Percentiles rank a stretch among this genome's conserved stretches.
Conservation (phyloP, 1,284 basidiomycete genomes). For the Microbotryomycetes sp. region DNA sequence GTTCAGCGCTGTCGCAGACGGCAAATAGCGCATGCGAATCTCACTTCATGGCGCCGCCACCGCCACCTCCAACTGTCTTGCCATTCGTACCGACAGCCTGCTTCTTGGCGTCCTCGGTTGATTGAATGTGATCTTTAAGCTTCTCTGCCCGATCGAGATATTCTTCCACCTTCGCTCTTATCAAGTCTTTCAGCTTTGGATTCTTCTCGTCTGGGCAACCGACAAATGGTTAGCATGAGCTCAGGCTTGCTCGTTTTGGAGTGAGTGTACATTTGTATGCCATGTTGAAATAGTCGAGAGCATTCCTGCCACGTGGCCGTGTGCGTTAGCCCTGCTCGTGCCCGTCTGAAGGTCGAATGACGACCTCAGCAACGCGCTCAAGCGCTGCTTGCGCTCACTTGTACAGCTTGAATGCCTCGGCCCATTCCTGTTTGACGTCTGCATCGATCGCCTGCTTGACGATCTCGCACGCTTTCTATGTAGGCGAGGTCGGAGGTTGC, state of each 20-base stretch:
- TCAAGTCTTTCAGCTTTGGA: conserved; percentile 80
- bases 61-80: conserved; percentile 53
- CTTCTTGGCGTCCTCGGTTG: conserved; percentile 54
- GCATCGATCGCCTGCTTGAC: conserved; percentile 90
- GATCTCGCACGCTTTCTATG: conserved; percentile 84
- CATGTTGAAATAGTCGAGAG: conserved; percentile 97
- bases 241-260: neutral
- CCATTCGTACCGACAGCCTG: conserved; percentile 72
- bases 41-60: conserved; percentile 60
- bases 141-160: conserved; percentile 89
- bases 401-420: conserved; percentile 79
- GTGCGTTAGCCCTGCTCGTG: neutral
- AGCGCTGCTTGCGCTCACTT: too few relatives aligned
- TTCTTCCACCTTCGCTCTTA: conserved; percentile 82
- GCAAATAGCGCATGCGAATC: conserved; percentile 3
- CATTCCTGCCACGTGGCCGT: conserved; percentile 62
- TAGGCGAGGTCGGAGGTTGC: neutral
- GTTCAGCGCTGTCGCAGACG: neutral
- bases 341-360: neutral
- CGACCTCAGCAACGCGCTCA: too few relatives aligned
- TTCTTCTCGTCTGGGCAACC: conserved; percentile 81
- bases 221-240: neutral
- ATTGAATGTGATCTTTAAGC: conserved; percentile 70
- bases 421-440: conserved; percentile 88
- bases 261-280: conserved; percentile 58